Evolutionary conservation across 176 grass and related monocot genomes (phyloP).

Genomic region (Bromus sterilis): DNA sequence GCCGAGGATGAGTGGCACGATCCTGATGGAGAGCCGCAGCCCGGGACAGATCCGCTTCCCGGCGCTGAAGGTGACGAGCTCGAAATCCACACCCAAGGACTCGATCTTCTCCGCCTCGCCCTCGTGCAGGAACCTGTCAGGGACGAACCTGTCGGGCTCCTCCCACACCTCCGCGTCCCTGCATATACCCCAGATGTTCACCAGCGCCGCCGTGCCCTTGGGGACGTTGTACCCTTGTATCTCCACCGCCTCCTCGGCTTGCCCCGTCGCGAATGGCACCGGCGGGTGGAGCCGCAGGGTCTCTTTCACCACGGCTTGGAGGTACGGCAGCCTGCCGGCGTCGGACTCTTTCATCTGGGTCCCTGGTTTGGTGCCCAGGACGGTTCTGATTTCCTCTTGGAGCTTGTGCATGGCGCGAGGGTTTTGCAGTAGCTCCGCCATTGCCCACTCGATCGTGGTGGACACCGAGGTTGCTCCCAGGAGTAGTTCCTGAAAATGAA

Average conservation of each 20-base stretch:
- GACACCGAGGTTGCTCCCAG: slow-evolving; percentile 18
- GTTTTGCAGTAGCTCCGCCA: slow-evolving; percentile 14
- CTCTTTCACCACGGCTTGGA: no score
- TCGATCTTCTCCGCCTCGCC: no score
- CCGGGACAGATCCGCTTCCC: no score
- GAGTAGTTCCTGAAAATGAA: slow-evolving; percentile 19
- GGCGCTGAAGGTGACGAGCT: slow-evolving; percentile 31
- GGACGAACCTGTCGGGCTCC: slow-evolving; percentile 16
- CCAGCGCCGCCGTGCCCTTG: background rate
- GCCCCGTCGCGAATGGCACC: background rate
- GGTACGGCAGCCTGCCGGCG: slow-evolving; percentile 19
- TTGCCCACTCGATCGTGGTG: slow-evolving; percentile 4
- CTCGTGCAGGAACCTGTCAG: slow-evolving; percentile 30
- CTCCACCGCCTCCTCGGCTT: slow-evolving; percentile 9
- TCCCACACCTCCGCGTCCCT: slow-evolving; percentile 1
- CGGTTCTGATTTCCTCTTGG: background rate
- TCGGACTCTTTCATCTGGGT: slow-evolving; percentile 22
- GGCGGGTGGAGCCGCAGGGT: no score
- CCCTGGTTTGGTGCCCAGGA: background rate
- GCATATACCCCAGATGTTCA: slow-evolving; percentile 41
- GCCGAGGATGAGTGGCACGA: slow-evolving; percentile 31
- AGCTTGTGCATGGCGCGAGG: slow-evolving; percentile 1
- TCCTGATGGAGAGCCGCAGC: slow-evolving; percentile 3
- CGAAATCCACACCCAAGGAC: slow-evolving; percentile 21
- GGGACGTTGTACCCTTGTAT: slow-evolving; percentile 20